Conservation (phyloP, 2,329 filamentous ascomycete genomes). For the Aspergillus pseudonomiae region DNA sequence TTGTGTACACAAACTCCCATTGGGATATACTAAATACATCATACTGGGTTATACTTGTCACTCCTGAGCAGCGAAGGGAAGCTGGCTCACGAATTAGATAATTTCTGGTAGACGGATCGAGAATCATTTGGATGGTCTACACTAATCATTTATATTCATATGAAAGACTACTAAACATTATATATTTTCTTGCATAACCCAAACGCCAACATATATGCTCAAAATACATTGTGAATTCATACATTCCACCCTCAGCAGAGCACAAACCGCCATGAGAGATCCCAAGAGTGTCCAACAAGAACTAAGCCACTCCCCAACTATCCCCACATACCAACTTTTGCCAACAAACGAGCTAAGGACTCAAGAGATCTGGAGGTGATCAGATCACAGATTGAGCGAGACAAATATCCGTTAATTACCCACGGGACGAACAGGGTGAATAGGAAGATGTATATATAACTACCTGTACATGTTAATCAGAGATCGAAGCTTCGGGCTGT, state of each 20-base stretch:
- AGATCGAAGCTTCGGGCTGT: neutral
- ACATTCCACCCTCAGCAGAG: neutral
- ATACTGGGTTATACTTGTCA: conserved; percentile 2
- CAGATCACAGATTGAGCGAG: neutral
- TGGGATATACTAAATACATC: conserved; percentile 11
- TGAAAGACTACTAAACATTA: neutral
- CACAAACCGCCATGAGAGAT: too few relatives aligned
- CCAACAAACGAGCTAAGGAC: neutral
- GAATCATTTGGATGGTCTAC: too few relatives aligned
- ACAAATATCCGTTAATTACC: neutral
- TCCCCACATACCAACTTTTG: too few relatives aligned
- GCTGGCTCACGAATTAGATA: neutral
- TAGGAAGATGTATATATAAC: neutral
- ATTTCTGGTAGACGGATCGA: neutral
- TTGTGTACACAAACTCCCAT: conserved; percentile 12
- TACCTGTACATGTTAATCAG: neutral
- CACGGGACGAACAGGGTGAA: neutral
- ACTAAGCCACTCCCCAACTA: neutral
- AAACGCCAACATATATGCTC: neutral
- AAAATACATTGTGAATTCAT: neutral
- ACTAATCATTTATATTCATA: neutral
- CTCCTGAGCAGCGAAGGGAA: neutral
- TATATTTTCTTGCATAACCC: neutral
- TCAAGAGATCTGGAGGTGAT: neutral
- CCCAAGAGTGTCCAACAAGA: neutral